Evolutionary conservation across 148 eudicot genomes (phyloP).

Genomic region (Rhododendron simsii): DNA sequence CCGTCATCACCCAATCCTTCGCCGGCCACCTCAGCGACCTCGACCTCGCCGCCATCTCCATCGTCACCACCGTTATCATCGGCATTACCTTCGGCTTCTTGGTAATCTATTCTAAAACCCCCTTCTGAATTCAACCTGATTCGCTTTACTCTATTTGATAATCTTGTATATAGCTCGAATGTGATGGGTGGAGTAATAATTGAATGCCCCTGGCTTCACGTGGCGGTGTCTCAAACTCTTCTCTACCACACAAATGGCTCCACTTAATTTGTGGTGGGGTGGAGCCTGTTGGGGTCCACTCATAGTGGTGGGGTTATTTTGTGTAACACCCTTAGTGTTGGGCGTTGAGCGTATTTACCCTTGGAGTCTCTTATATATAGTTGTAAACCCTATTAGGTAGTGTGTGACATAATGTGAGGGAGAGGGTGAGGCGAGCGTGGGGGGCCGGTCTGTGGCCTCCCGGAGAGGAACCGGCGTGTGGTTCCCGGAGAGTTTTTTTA

Average conservation of each 20-base stretch:
- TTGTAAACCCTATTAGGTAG: no score
- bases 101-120: constrained; percentile 10
- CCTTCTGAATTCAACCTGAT: not conserved
- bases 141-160: not conserved
- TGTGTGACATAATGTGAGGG: no score
- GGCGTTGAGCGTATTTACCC: no score
- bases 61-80: constrained; percentile 31
- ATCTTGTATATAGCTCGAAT: not conserved
- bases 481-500: no score
- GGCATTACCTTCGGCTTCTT: constrained; percentile 26
- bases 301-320: no score
- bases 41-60: constrained; percentile 29
- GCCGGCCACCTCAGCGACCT: constrained; percentile 34
- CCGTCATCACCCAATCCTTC: constrained; percentile 23
- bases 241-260: not conserved
- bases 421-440: no score
- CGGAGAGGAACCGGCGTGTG: no score
- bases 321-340: no score
- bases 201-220: not conserved
- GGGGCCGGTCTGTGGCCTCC: no score
- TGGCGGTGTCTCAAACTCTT: not conserved
- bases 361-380: no score
- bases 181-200: not conserved
- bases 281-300: no score
- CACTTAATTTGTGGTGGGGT: not conserved